Evolutionary conservation across 495 filamentous ascomycete genomes (phyloP).

Genomic region (Xylaria venustula): DNA sequence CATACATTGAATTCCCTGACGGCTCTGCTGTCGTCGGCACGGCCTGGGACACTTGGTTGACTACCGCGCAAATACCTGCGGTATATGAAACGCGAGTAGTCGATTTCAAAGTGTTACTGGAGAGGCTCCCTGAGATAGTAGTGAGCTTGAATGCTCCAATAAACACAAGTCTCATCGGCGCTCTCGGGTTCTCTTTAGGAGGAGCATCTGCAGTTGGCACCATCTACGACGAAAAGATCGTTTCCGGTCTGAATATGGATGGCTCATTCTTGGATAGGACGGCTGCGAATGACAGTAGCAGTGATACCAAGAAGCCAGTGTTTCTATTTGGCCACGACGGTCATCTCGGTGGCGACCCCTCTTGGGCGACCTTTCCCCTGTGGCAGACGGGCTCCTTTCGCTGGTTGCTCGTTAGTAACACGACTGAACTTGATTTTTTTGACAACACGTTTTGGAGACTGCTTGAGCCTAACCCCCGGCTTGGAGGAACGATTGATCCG

Average conservation of each 20-base stretch:
- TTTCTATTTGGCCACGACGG: constrained; percentile 8
- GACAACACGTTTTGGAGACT: constrained; percentile 30
- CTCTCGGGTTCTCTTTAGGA: constrained; percentile 51
- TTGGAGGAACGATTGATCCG: constrained; percentile 18
- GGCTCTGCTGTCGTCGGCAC: constrained; percentile 32
- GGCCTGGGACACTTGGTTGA: background rate
- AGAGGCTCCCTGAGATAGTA: constrained; percentile 2
- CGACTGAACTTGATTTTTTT: constrained; percentile 30
- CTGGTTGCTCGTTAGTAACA: constrained; percentile 19
- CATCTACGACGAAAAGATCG: background rate
- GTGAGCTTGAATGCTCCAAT: constrained; percentile 14
- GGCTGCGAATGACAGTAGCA: no score
- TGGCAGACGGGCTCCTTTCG: constrained; percentile 19
- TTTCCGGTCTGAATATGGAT: background rate
- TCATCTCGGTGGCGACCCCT: constrained; percentile 7
- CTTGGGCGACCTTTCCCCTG: constrained; percentile 13
- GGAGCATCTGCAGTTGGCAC: background rate
- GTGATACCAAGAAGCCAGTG: constrained; percentile 12
- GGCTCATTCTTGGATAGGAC: background rate
- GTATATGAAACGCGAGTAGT: constrained; percentile 17
- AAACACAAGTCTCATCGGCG: constrained; percentile 28
- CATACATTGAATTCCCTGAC: constrained; percentile 47
- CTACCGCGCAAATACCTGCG: background rate
- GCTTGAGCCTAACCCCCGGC: background rate
- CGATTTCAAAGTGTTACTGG: constrained; percentile 19